Conservation (phyloP, 2,329 filamentous ascomycete species). For the Colletotrichum trifolii region DNA sequence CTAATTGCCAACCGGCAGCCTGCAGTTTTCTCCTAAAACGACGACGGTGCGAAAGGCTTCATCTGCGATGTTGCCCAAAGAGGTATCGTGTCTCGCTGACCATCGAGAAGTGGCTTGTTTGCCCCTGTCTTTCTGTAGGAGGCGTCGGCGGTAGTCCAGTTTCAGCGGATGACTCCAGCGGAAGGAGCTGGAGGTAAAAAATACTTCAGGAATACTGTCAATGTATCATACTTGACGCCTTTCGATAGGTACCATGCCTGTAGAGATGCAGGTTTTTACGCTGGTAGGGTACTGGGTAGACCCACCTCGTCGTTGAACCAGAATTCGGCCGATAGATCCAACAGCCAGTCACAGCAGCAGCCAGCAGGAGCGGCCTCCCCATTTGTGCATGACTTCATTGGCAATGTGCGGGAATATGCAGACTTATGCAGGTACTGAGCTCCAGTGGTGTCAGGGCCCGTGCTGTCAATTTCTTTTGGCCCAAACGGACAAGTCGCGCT, state of each 20-base stretch:
- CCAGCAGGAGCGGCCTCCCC: neutral
- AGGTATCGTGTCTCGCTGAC: too few relatives aligned
- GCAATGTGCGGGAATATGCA: constrained; percentile 19
- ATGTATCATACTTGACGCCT: too few relatives aligned
- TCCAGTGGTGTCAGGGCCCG: constrained; percentile 7
- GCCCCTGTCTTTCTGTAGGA: too few relatives aligned
- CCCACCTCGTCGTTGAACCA: constrained; percentile 9
- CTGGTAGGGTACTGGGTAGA: neutral
- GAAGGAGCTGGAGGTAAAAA: too few relatives aligned
- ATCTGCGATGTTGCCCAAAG: constrained; percentile 14
- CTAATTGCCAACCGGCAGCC: constrained; percentile 13
- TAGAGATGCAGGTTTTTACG: too few relatives aligned
- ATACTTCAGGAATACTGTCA: too few relatives aligned
- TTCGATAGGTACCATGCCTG: too few relatives aligned
- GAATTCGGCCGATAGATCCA: neutral
- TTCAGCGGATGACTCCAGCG: too few relatives aligned
- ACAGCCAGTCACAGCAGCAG: constrained; percentile 4
- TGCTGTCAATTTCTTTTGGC: constrained; percentile 34
- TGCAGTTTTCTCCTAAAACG: constrained; percentile 1
- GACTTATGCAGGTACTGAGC: constrained; percentile 33
- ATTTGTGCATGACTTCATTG: constrained; percentile 24
- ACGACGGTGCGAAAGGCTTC: constrained; percentile 16
- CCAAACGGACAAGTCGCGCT: constrained; percentile 26
- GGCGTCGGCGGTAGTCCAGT: too few relatives aligned
- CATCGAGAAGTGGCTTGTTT: too few relatives aligned